These are phyloP conservation scores for Lasiosphaeris hirsuta DNA, from an alignment of 495 filamentous ascomycete genomes.

Conservation along the genomic window DNA sequence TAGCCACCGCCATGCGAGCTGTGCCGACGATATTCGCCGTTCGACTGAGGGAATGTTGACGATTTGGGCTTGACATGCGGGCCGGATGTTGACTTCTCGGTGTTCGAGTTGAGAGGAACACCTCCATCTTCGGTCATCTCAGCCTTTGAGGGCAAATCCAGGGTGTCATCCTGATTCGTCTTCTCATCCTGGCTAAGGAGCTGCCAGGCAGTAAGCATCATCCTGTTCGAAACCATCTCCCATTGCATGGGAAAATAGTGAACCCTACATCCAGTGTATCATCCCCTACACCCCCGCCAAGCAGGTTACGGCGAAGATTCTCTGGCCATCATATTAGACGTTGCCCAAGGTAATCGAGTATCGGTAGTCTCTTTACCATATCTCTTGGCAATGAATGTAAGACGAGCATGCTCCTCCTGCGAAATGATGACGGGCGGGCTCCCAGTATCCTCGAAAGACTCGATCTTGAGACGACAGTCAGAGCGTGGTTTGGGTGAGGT, in stretches of 20 bases:
- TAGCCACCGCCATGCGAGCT: neutral
- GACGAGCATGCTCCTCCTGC: slow-evolving; percentile 33
- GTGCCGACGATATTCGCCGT: neutral
- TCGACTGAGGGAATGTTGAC: no score
- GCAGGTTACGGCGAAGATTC: slow-evolving; percentile 59
- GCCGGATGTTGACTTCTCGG: slow-evolving; percentile 7
- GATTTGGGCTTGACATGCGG: neutral
- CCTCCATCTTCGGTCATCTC: slow-evolving; percentile 28
- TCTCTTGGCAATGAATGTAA: slow-evolving; percentile 26
- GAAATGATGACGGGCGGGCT: slow-evolving; percentile 18
- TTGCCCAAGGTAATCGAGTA: neutral
- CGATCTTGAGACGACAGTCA: slow-evolving; percentile 7
- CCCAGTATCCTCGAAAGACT: slow-evolving; percentile 6
- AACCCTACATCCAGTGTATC: slow-evolving; percentile 57
- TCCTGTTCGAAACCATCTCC: no score
- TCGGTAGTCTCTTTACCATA: slow-evolving; percentile 30
- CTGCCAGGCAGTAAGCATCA: slow-evolving; percentile 29
- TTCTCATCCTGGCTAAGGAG: slow-evolving; percentile 51
- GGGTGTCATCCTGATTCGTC: slow-evolving; percentile 22
- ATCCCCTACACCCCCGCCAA: slow-evolving; percentile 58
- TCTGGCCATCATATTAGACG: slow-evolving; percentile 35
- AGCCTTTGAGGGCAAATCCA: slow-evolving; percentile 1
- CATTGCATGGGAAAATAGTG: neutral
- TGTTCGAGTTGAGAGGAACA: slow-evolving; percentile 15
- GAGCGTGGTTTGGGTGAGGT: neutral